Evolutionary conservation across 2,329 filamentous ascomycete species (phyloP), one percentile per base, ranked within the genome.

Genomic region (Fusarium xylarioides): DNA sequence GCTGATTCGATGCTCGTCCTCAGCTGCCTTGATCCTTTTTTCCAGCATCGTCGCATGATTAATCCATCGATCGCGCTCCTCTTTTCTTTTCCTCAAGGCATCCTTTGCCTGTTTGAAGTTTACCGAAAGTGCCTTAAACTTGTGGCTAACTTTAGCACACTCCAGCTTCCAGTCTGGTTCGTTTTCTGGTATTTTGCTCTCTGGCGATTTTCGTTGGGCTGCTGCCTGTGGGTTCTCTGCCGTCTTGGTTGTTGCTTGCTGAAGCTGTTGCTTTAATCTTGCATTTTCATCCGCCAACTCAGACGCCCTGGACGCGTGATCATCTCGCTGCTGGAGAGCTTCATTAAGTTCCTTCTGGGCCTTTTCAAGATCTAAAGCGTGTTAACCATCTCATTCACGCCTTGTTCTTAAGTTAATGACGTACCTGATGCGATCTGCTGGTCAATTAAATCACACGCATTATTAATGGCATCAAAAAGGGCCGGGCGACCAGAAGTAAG

Each of bases 61-160:
- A 32, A 81, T 80, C 87, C 87, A 90, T 37, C 77, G 74, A 11
- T 85, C 81, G 8, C 83, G 82, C 30, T 85, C 81, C 3, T 82
- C 79, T 34, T 83, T 84, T 53, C 83, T 82, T 70, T 82, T 84
- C 37, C 79, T 76, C 14, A 85, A 79, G 12, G 81, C 79, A 18
- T 80, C 80, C 63, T 82, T 82, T 50, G 84, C 80, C 5, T 74
- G 81, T 63, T 81, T 86, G 75, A 85, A 85, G 69, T 80, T 84
- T 54, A 77, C 77, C 34, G 76, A 82, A 53, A 88, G 76, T 9
- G 82, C 82, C 38, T 80, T 78, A 60, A 85, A 85, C 57, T 81
- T 85, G 26, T 79, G 77, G 34, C 82, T 79, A 4, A 86, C 74
- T 52, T 81, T 83, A 10, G 74, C 69, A 57, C 83, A 83, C 52